Percentiles rank a stretch among this genome's conserved stretches.
Evolutionary conservation across 768 basidiomycete species (phyloP).

Genomic region (Suillus ampliporus): DNA sequence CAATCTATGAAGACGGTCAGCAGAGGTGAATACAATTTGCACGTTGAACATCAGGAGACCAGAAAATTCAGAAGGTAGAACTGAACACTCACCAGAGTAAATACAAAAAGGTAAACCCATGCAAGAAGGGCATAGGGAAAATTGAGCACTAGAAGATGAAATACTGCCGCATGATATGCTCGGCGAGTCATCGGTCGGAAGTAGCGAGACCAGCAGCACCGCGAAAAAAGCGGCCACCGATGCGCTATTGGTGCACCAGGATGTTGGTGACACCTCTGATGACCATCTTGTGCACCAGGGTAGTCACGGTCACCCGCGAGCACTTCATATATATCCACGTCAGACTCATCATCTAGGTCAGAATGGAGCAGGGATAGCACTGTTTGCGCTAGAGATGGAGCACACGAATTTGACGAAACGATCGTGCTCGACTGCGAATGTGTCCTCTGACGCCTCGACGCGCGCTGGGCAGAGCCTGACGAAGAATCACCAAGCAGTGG

Average conservation of each 20-base stretch:
- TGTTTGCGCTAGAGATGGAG: slow-evolving; percentile 73
- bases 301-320: slow-evolving; percentile 27
- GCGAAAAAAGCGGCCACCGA: slow-evolving; percentile 29
- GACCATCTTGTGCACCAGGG: slow-evolving; percentile 22
- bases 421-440: slow-evolving; percentile 62
- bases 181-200: slow-evolving; percentile 62
- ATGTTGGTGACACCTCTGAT: slow-evolving; percentile 6
- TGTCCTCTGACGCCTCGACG: slow-evolving; percentile 51
- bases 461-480: slow-evolving; percentile 28
- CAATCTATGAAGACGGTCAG: slow-evolving; percentile 53
- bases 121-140: slow-evolving; percentile 80
- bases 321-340: slow-evolving; percentile 39
- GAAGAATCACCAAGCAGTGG: slow-evolving; percentile 48
- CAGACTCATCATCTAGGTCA: slow-evolving; percentile 51
- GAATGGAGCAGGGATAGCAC: slow-evolving; percentile 69
- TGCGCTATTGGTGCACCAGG: slow-evolving; percentile 5
- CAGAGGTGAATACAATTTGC: slow-evolving; percentile 17
- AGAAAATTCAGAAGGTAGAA: not conserved
- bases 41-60: slow-evolving; percentile 8
- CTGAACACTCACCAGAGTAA: slow-evolving; percentile 69
- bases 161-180: slow-evolving; percentile 67
- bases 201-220: slow-evolving; percentile 56
- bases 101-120: slow-evolving; percentile 81
- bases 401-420: slow-evolving; percentile 50
- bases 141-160: slow-evolving; percentile 76